These are phyloP conservation scores for Rhynchospora pubera DNA, from an alignment of 176 grass and related monocot genomes.

Conservation along the genomic window DNA sequence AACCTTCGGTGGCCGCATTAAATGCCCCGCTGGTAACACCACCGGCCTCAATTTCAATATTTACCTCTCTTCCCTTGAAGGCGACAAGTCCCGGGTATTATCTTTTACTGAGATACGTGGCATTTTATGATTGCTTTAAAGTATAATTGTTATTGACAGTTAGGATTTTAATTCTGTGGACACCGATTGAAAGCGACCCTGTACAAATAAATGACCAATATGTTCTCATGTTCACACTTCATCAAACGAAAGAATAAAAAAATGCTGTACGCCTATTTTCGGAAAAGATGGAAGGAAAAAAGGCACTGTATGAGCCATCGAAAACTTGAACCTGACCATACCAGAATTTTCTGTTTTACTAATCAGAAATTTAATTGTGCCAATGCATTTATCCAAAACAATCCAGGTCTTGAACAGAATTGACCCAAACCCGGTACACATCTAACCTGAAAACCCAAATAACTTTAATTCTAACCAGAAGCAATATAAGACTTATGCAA, in stretches of 20 bases:
- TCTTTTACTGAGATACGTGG: background rate
- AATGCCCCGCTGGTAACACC: conserved; percentile 40
- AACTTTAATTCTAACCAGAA: background rate
- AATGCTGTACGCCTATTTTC: background rate
- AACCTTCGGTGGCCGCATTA: conserved; percentile 29
- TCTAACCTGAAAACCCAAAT: background rate
- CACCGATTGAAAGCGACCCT: background rate
- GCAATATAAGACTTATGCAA: background rate
- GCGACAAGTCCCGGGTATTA: conserved; percentile 26
- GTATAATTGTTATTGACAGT: background rate
- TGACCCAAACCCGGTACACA: background rate
- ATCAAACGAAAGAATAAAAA: background rate
- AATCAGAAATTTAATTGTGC: background rate
- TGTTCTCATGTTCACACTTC: background rate
- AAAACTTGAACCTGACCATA: background rate
- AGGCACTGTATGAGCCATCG: background rate
- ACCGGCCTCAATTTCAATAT: conserved; percentile 66
- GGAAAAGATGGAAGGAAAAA: background rate
- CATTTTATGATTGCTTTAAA: background rate
- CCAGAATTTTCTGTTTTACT: background rate
- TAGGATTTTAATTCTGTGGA: background rate
- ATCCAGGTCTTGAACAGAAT: background rate
- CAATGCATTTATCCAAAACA: background rate
- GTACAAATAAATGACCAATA: background rate
- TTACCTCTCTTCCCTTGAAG: conserved; percentile 65